A percentile compares a stretch with the other conserved stretches of the same genome.
phyloP scores from a whole-genome alignment of 179 eudicot species.

The Patellifolia procumbens region DNA sequence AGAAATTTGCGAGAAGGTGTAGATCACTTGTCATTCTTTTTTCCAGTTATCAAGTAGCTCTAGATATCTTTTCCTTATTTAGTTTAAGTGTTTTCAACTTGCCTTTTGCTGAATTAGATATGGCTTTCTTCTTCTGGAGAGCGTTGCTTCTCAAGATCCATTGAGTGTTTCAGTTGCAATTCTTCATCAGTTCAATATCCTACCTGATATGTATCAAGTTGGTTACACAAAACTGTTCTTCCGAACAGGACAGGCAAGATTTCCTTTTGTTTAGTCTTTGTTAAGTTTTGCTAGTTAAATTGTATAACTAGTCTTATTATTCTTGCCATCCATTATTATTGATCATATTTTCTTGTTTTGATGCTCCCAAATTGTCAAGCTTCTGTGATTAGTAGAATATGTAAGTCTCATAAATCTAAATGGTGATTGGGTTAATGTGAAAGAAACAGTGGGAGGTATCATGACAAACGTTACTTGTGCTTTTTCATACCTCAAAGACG shows the following conservation, averaged over 20 bases:
- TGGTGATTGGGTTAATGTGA: background rate
- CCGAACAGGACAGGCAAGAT: constrained; percentile 93
- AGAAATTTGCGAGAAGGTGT: constrained; percentile 92
- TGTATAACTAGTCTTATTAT: background rate
- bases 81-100: background rate
- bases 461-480: background rate
- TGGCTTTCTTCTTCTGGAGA: constrained; percentile 86
- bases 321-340: background rate
- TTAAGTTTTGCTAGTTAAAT: background rate
- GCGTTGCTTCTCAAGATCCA: constrained; percentile 81
- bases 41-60: background rate
- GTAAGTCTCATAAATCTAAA: background rate
- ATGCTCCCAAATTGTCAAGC: background rate
- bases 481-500: background rate
- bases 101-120: constrained; percentile 51
- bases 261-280: background rate
- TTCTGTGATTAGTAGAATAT: background rate
- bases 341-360: background rate
- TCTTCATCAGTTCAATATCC: constrained; percentile 91
- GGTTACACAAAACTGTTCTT: constrained; percentile 96
- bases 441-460: background rate
- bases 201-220: constrained; percentile 98
- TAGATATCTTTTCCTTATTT: background rate
- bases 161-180: constrained; percentile 91
- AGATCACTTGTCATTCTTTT: constrained; percentile 4